Evolutionary conservation across 805 yeast genomes (phyloP).

Genomic region (Ogataea zsoltii): DNA sequence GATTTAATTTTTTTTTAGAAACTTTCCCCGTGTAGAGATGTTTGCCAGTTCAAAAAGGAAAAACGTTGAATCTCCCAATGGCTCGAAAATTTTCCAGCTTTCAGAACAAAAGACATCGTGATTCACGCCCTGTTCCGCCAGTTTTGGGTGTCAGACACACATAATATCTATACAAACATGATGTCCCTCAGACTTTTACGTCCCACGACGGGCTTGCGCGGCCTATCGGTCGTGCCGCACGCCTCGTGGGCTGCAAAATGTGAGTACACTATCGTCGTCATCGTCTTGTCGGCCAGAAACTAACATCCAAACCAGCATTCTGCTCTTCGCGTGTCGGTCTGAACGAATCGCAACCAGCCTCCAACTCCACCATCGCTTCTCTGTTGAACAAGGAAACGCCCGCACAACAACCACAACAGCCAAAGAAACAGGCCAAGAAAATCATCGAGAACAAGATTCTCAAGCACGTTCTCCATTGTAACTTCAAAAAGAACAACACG

Average conservation of each 20-base stretch:
- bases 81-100: conserved; percentile 1
- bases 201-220: not conserved
- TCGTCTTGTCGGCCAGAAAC: not conserved
- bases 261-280: not conserved
- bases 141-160: conserved; percentile 6
- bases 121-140: no score
- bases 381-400: conserved; percentile 21
- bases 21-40: not conserved
- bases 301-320: conserved; percentile 1
- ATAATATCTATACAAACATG: not conserved
- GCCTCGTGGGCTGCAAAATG: conserved; percentile 1
- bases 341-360: conserved; percentile 2
- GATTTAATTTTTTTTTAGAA: not conserved
- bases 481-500: conserved; percentile 81
- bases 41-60: not conserved
- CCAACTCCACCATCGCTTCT: conserved; percentile 29
- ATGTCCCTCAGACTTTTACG: conserved; percentile 2
- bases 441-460: conserved; percentile 37
- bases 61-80: not conserved
- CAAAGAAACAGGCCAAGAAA: conserved; percentile 12
- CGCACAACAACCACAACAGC: conserved; percentile 10
- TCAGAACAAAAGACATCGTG: not conserved
- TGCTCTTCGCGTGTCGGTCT: not conserved
- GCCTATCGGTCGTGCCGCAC: not conserved
- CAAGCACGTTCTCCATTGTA: conserved; percentile 73